These are phyloP conservation scores for Lachnellula cervina DNA, from an alignment of 2,329 filamentous ascomycete species.

Conservation along the genomic window DNA sequence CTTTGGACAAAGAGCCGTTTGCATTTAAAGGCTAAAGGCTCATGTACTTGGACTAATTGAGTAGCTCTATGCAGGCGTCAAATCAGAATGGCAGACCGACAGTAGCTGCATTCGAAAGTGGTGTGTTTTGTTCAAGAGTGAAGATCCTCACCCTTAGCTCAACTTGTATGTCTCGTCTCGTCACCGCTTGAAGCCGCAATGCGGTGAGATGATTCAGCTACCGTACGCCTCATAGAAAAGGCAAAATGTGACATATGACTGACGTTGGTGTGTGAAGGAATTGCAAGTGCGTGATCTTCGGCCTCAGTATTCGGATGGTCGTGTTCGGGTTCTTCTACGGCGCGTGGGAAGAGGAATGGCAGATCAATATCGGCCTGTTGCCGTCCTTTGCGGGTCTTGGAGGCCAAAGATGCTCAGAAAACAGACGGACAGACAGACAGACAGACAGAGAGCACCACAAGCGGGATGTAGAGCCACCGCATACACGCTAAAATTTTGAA, in stretches of 20 bases:
- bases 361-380: background rate
- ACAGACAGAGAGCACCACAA: too few relatives aligned
- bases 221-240: background rate
- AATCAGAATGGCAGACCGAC: background rate
- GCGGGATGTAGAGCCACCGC: too few relatives aligned
- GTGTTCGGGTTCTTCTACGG: background rate
- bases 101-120: background rate
- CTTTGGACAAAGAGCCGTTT: too few relatives aligned
- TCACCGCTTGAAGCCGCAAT: background rate
- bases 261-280: background rate
- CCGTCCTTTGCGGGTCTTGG: background rate
- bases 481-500: too few relatives aligned
- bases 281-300: background rate
- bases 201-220: conserved; percentile 6
- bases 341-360: background rate
- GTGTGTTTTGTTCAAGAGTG: background rate
- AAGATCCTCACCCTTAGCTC: background rate
- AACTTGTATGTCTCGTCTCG: background rate
- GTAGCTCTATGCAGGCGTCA: background rate
- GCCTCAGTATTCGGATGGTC: background rate
- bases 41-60: too few relatives aligned
- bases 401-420: background rate
- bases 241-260: background rate
- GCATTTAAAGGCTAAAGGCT: too few relatives aligned
- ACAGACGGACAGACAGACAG: background rate